These are phyloP conservation scores for Kwoniella heveanensis DNA, from an alignment of 768 basidiomycete genomes.

Conservation along the genomic window DNA sequence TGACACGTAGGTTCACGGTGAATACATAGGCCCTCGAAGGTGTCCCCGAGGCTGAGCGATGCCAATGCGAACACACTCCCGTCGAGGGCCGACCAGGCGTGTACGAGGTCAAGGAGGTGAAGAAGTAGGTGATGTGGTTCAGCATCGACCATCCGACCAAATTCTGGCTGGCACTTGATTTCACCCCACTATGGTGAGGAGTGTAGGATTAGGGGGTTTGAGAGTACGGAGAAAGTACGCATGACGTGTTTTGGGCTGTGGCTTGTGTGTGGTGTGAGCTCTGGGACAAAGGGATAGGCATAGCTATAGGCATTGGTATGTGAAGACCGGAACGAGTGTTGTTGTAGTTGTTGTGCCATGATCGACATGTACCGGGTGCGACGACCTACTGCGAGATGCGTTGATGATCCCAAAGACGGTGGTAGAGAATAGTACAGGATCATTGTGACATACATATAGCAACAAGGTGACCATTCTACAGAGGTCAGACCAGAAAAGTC, in stretches of 20 bases:
- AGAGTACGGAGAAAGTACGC: neutral
- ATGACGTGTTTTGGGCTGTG: neutral
- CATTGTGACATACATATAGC: neutral
- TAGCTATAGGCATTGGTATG: slow-evolving; percentile 2
- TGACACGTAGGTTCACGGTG: too few relatives aligned
- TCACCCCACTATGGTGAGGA: too few relatives aligned
- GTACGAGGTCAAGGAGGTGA: slow-evolving; percentile 40
- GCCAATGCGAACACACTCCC: slow-evolving; percentile 50
- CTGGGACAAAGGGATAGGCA: neutral
- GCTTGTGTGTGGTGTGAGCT: too few relatives aligned
- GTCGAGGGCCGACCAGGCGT: slow-evolving; percentile 41
- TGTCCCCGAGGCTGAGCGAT: slow-evolving; percentile 46
- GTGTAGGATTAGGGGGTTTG: too few relatives aligned
- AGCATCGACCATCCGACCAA: too few relatives aligned
- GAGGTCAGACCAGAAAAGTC: too few relatives aligned
- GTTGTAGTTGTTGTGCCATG: neutral
- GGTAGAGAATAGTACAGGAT: too few relatives aligned
- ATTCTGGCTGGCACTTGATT: too few relatives aligned
- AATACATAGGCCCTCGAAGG: slow-evolving; percentile 48
- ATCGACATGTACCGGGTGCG: neutral
- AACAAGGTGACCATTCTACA: too few relatives aligned
- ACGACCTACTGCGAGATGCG: neutral
- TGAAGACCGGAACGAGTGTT: neutral
- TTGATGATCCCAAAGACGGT: too few relatives aligned
- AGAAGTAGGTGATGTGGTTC: slow-evolving; percentile 11